Evolutionary conservation across 2,329 filamentous ascomycete genomes (phyloP), one percentile per base, ranked within the genome.

Genomic region (Botryosphaeria dothidea): DNA sequence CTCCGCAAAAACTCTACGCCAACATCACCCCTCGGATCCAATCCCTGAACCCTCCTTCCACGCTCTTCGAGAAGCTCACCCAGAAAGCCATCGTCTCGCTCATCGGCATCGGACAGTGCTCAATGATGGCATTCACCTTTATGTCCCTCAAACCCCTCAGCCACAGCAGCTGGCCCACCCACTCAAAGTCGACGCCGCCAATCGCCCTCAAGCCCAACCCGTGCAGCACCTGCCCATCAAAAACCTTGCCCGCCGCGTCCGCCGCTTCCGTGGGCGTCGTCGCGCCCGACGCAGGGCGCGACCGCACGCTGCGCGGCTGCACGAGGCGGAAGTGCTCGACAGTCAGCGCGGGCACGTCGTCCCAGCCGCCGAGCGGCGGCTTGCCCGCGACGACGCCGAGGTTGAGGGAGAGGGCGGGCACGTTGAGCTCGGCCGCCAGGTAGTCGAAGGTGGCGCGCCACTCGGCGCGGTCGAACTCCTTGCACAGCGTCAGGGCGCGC

Each of bases 41-140:
- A 65, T 85, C 83, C 43, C 79, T 77, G 73, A 89, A 83, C 2
- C 83, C 83, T 6, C 75, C 81, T 67, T 87, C 84, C 19, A 89
- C 83, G 62, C 86, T 88, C 36, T 81, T 82, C 31, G 86, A 88
- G 68, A 89, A 86, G 25, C 85, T 82, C 2, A 86, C 83, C 71
- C 85, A 88, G 66, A 86, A 81, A 3, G 84, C 80, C 82, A 87
- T 84, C 49, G 81, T 81, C 65, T 82, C 81, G 19, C 82, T 85
- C 63, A 80, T 46, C 1, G 84, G 83, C 27, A 80, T 75, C 2
- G 84, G 82, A 72, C 85, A 84, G 68, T 83, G 80, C 67, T 85
- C 83, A 15, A 87, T 79, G 27, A 87, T 78, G 3, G 85, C 81
- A 27, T 78, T 74, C 3, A 90, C 81, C 36, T 83, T 81, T 46